A percentile compares a stretch with the other conserved stretches of the same genome.
phyloP scores from a whole-genome alignment of 768 basidiomycete species.

The Pleurotus djamor region DNA sequence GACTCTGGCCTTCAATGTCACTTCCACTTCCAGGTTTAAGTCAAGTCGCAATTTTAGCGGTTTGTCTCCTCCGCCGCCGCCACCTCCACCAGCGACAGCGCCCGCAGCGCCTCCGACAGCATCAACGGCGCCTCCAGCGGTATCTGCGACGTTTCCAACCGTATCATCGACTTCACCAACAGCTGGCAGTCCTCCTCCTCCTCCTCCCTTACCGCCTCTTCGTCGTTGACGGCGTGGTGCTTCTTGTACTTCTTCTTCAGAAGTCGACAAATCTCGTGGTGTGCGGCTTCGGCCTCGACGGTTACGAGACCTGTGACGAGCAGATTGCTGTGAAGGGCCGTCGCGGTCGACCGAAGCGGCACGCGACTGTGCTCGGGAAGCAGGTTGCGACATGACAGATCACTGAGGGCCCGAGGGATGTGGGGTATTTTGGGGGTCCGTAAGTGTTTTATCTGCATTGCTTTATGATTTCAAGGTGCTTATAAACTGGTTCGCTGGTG shows the following conservation, averaged over 20 bases:
- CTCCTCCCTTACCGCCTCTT: conserved; percentile 8
- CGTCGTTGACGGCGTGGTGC: conserved; percentile 10
- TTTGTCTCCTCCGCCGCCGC: conserved; percentile 10
- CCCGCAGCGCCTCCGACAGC: conserved; percentile 7
- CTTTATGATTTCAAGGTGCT: not conserved
- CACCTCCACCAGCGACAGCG: conserved; percentile 7
- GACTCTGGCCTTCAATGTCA: not conserved
- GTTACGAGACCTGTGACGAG: not conserved
- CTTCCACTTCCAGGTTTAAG: not conserved
- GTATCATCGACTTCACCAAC: conserved; percentile 17
- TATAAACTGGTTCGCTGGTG: not conserved
- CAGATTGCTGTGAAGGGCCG: not conserved
- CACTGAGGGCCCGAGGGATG: too few species aligned
- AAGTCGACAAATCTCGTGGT: conserved; percentile 10
- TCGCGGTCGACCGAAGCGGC: conserved; percentile 7
- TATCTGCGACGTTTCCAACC: conserved; percentile 10
- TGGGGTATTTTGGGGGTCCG: not conserved
- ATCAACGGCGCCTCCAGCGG: conserved; percentile 10
- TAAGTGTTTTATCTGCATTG: not conserved
- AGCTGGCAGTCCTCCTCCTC: conserved; percentile 12
- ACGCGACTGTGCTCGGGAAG: conserved; percentile 5
- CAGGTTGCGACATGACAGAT: not conserved
- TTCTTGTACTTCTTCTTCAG: conserved; percentile 1
- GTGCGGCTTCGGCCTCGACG: conserved; percentile 15
- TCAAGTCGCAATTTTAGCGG: conserved; percentile 11